Evolutionary conservation across 2,329 filamentous ascomycete genomes (phyloP).

Genomic region (Aspergillus ochraceoroseus): DNA sequence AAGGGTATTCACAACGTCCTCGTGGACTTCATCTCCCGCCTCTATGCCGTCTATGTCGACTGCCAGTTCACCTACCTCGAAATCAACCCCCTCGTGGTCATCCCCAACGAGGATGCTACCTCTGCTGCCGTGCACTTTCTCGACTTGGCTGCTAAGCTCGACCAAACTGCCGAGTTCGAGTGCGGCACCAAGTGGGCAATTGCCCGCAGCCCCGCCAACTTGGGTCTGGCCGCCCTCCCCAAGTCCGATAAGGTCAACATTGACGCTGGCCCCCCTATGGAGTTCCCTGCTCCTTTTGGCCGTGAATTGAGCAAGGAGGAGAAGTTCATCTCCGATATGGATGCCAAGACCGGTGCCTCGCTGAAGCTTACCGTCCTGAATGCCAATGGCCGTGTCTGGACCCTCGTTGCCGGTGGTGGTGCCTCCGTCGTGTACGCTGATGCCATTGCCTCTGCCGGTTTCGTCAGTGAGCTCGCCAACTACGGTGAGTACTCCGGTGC

Average conservation of each 20-base stretch:
- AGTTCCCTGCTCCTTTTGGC: slow-evolving; percentile 97
- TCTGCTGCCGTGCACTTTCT: slow-evolving; percentile 96
- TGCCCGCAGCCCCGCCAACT: slow-evolving; percentile 80
- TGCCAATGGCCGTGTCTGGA: slow-evolving; percentile 88
- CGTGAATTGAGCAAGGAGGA: slow-evolving; percentile 99
- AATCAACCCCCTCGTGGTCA: slow-evolving; percentile 98
- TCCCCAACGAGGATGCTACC: slow-evolving; percentile 87
- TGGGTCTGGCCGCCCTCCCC: slow-evolving; percentile 70
- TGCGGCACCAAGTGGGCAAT: slow-evolving; percentile 99
- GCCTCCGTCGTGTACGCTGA: slow-evolving; percentile 98
- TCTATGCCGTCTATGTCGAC: slow-evolving; percentile 99
- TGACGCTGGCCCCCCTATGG: slow-evolving; percentile 95
- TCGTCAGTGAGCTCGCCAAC: slow-evolving; percentile 95
- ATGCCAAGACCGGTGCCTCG: slow-evolving; percentile 98
- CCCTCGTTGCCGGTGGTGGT: slow-evolving; percentile 97
- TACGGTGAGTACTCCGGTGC: slow-evolving; percentile 99
- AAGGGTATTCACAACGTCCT: slow-evolving; percentile 95
- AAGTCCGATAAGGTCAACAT: slow-evolving; percentile 75
- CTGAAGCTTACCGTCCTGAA: slow-evolving; percentile 98
- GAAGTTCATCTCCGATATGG: slow-evolving; percentile 96
- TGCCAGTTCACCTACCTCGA: slow-evolving; percentile 99
- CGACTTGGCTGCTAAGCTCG: slow-evolving; percentile 95
- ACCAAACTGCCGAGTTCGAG: slow-evolving; percentile 99
- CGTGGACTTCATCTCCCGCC: slow-evolving; percentile 95
- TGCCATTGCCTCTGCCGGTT: slow-evolving; percentile 93